These are phyloP conservation scores for Hyparrhenia diplandra DNA, from an alignment of 176 grass and related monocot species.

Conservation along the genomic window DNA sequence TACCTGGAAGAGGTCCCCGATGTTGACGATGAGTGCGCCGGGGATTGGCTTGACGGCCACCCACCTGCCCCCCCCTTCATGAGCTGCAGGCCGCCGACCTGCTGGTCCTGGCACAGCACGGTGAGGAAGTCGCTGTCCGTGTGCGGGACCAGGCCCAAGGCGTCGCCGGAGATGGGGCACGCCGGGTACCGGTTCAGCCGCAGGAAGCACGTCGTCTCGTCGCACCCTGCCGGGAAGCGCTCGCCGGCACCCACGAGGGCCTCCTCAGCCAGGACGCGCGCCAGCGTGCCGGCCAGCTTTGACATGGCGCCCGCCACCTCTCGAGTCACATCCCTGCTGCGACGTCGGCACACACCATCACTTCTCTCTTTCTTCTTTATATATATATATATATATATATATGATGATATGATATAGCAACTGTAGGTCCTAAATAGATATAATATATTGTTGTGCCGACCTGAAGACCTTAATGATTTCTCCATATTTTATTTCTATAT, in stretches of 20 bases:
- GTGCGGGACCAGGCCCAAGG: slow-evolving; percentile 83
- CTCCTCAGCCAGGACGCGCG: slow-evolving; percentile 51
- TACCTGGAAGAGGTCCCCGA: slow-evolving; percentile 96
- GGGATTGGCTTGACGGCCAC: slow-evolving; percentile 77
- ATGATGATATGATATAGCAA: not conserved
- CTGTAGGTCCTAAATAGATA: not conserved
- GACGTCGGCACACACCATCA: not conserved
- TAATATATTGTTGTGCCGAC: not conserved
- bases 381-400: no score
- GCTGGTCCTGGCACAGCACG: slow-evolving; percentile 65
- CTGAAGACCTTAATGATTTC: not conserved
- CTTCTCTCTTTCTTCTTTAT: no score
- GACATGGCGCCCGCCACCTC: slow-evolving; percentile 59
- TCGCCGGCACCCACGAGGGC: not conserved
- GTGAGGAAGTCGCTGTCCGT: slow-evolving; percentile 96
- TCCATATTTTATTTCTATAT: not conserved
- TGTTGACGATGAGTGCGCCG: slow-evolving; percentile 76
- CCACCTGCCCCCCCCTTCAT: slow-evolving; percentile 63
- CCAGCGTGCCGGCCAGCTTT: slow-evolving; percentile 47
- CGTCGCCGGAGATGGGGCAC: slow-evolving; percentile 40
- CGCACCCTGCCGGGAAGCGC: slow-evolving; percentile 61
- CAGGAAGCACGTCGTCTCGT: slow-evolving; percentile 69
- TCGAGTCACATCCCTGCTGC: slow-evolving; percentile 53
- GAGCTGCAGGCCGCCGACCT: slow-evolving; percentile 66
- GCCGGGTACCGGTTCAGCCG: slow-evolving; percentile 83